Evolutionary conservation across 2,329 filamentous ascomycete genomes (phyloP).

Genomic region (Xylariomycetidae sp.): DNA sequence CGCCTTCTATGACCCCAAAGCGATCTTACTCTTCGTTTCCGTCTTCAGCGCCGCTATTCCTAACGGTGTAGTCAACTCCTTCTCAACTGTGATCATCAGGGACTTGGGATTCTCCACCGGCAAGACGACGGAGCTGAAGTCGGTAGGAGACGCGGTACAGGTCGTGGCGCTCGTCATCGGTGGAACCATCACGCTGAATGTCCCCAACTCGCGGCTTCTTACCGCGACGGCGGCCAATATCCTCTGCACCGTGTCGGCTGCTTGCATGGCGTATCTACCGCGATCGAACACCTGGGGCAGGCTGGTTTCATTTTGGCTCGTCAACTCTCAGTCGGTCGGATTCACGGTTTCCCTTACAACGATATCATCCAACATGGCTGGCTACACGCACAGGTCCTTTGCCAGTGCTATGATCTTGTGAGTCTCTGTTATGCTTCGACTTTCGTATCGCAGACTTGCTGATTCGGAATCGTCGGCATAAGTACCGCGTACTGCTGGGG

Average conservation of each 20-base stretch:
- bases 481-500: slow-evolving; percentile 35
- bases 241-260: slow-evolving; percentile 29
- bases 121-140: slow-evolving; percentile 30
- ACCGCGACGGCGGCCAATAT: slow-evolving; percentile 28
- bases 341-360: slow-evolving; percentile 31
- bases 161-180: slow-evolving; percentile 31
- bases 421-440: slow-evolving; percentile 2
- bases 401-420: slow-evolving; percentile 31
- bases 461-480: not conserved
- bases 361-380: slow-evolving; percentile 32
- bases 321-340: slow-evolving; percentile 31
- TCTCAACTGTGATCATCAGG: slow-evolving; percentile 30
- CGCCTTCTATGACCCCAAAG: slow-evolving; percentile 27
- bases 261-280: slow-evolving; percentile 29
- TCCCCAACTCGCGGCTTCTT: slow-evolving; percentile 25
- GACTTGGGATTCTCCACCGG: slow-evolving; percentile 30
- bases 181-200: slow-evolving; percentile 30
- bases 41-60: slow-evolving; percentile 20
- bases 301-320: slow-evolving; percentile 32
- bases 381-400: slow-evolving; percentile 30
- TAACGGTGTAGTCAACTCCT: slow-evolving; percentile 31
- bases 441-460: not conserved
- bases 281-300: slow-evolving; percentile 29
- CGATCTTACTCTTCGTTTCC: slow-evolving; percentile 20
- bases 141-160: slow-evolving; percentile 33